Evolutionary conservation across 371 early-diverging fungal genomes (phyloP).

Genomic region (Mucor indicus): DNA sequence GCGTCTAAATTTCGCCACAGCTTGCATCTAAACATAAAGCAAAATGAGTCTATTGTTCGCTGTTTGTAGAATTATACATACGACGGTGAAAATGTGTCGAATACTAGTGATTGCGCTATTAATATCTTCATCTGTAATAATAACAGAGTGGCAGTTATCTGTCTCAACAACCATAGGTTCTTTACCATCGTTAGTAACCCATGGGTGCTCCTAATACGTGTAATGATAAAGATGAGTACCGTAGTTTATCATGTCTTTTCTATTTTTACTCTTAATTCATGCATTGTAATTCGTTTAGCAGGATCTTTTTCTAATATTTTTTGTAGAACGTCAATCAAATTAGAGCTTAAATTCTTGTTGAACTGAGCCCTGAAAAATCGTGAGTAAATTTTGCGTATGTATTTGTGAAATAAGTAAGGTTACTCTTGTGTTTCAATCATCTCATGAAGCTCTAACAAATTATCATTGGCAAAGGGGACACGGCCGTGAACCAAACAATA

Average conservation of each 20-base stretch:
- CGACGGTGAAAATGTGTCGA: constrained; percentile 41
- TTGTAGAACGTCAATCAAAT: constrained; percentile 50
- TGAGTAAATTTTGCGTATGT: background rate
- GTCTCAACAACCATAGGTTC: constrained; percentile 62
- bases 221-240: background rate
- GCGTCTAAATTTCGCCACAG: constrained; percentile 13
- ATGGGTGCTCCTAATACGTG: constrained; percentile 55
- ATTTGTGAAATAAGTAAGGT: background rate
- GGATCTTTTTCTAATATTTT: constrained; percentile 83
- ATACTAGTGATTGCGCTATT: constrained; percentile 67
- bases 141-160: constrained; percentile 64
- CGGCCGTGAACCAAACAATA: constrained; percentile 85
- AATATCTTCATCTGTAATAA: constrained; percentile 83
- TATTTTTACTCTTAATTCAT: constrained; percentile 53
- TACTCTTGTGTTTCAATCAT: constrained; percentile 32
- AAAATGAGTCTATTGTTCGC: too few species aligned
- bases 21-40: constrained; percentile 5
- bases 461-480: constrained; percentile 84
- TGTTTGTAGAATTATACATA: constrained; percentile 6
- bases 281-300: constrained; percentile 69
- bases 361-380: background rate
- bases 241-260: background rate
- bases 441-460: constrained; percentile 73
- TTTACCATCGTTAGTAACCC: constrained; percentile 74
- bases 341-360: background rate